phyloP scores from a whole-genome alignment of 768 basidiomycete genomes.

The Tulasnella sp. region DNA sequence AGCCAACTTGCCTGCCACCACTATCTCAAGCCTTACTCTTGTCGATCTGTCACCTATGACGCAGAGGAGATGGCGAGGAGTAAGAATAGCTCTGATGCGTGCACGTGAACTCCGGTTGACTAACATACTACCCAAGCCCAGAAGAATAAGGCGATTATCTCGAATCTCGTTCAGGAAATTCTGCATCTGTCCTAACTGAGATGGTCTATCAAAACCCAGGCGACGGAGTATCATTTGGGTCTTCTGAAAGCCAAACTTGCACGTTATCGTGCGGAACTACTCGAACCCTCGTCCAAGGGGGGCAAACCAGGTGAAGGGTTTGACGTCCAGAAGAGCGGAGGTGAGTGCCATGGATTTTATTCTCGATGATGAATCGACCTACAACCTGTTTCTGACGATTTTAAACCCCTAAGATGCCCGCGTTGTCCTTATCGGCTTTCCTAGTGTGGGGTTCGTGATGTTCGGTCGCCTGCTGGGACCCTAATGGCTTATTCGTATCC shows the following conservation, averaged over 20 bases:
- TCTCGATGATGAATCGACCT: not conserved
- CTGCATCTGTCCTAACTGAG: not conserved
- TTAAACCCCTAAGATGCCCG: slow-evolving; percentile 57
- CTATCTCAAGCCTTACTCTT: not conserved
- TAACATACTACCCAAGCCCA: slow-evolving; percentile 54
- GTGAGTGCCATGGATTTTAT: slow-evolving; percentile 32
- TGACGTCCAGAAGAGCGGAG: slow-evolving; percentile 79
- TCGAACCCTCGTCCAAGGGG: slow-evolving; percentile 84
- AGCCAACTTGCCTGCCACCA: not conserved
- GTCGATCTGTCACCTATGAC: not conserved
- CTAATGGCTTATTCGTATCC: not conserved
- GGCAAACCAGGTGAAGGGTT: slow-evolving; percentile 73
- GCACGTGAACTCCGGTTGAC: slow-evolving; percentile 14
- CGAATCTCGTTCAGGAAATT: not conserved
- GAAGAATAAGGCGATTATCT: slow-evolving; percentile 77
- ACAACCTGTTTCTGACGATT: not conserved
- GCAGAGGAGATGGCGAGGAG: slow-evolving; percentile 97
- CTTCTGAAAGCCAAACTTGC: slow-evolving; percentile 92
- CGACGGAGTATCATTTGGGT: slow-evolving; percentile 92
- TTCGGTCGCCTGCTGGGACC: not conserved
- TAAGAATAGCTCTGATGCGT: slow-evolving; percentile 43
- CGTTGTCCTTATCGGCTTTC: slow-evolving; percentile 91
- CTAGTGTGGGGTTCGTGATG: slow-evolving; percentile 79
- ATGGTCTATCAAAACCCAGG: slow-evolving; percentile 46
- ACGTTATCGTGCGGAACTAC: slow-evolving; percentile 87